phyloP scores from a whole-genome alignment of 2,329 filamentous ascomycete genomes.

The Talaromyces verruculosus region DNA sequence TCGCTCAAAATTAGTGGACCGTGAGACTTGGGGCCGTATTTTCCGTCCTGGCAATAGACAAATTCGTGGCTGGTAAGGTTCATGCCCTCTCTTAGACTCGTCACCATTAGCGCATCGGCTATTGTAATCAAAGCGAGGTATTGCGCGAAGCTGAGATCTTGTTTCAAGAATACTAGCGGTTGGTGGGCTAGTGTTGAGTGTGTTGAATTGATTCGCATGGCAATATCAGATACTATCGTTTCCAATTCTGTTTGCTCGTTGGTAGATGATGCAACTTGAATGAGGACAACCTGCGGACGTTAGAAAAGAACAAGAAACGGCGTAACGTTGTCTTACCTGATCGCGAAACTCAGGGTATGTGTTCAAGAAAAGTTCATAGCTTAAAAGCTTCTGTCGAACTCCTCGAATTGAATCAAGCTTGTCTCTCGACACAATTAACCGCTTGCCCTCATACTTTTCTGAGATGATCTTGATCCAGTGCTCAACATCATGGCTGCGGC shows the following conservation, averaged over 20 bases:
- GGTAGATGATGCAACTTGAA: slow-evolving; percentile 89
- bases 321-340: slow-evolving; percentile 45
- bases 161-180: slow-evolving; percentile 88
- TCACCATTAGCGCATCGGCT: slow-evolving; percentile 90
- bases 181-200: slow-evolving; percentile 91
- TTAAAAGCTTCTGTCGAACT: slow-evolving; percentile 87
- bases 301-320: background rate
- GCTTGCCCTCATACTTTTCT: slow-evolving; percentile 83
- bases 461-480: slow-evolving; percentile 78
- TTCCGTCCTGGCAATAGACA: slow-evolving; percentile 87
- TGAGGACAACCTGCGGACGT: slow-evolving; percentile 68
- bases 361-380: slow-evolving; percentile 91
- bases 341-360: slow-evolving; percentile 88
- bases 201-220: slow-evolving; percentile 87
- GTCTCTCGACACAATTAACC: slow-evolving; percentile 86
- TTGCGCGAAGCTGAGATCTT: slow-evolving; percentile 89
- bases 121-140: slow-evolving; percentile 89
- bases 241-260: slow-evolving; percentile 86
- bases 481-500: slow-evolving; percentile 69
- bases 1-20: slow-evolving; percentile 90
- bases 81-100: slow-evolving; percentile 94
- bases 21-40: slow-evolving; percentile 70
- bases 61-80: slow-evolving; percentile 95
- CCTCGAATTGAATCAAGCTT: slow-evolving; percentile 92
- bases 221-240: slow-evolving; percentile 86